Conservation (phyloP, 495 filamentous ascomycete genomes). For the Alectoria sarmentosa region DNA sequence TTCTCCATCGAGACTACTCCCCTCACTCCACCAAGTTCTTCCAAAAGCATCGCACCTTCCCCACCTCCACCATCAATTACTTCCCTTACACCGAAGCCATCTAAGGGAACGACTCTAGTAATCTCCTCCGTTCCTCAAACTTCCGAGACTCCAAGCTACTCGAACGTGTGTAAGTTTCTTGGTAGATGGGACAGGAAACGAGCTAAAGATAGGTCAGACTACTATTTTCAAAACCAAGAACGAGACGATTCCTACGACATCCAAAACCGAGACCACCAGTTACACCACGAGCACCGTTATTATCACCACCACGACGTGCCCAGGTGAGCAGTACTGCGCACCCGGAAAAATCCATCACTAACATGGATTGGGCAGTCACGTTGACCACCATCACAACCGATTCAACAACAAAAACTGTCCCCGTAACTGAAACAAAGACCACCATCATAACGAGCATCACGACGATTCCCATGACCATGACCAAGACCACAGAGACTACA, state of each 20-base stretch:
- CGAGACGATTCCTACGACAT: not conserved
- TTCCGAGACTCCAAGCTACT: not conserved
- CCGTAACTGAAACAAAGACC: not conserved
- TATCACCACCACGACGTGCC: not conserved
- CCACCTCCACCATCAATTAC: not conserved
- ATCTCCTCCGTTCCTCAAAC: not conserved
- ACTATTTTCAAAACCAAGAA: not conserved
- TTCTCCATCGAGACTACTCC: not conserved
- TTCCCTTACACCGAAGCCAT: not conserved
- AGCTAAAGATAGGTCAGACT: not conserved
- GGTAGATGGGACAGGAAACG: not conserved
- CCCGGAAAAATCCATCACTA: not conserved
- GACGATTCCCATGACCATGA: not conserved
- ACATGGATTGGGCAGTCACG: not conserved
- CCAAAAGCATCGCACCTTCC: not conserved
- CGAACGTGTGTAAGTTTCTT: not conserved
- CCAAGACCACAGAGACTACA: not conserved
- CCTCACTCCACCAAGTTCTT: too few relatives aligned
- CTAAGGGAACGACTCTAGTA: not conserved
- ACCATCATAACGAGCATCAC: not conserved
- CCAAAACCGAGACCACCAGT: not conserved
- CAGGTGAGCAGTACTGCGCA: not conserved
- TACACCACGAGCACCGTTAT: not conserved
- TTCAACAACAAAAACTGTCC: not conserved
- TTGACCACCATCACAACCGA: not conserved